A percentile compares a stretch with the other conserved stretches of the same genome.
Evolutionary conservation across 345 rosid genomes (phyloP).

Genomic region (Geranium brycei): DNA sequence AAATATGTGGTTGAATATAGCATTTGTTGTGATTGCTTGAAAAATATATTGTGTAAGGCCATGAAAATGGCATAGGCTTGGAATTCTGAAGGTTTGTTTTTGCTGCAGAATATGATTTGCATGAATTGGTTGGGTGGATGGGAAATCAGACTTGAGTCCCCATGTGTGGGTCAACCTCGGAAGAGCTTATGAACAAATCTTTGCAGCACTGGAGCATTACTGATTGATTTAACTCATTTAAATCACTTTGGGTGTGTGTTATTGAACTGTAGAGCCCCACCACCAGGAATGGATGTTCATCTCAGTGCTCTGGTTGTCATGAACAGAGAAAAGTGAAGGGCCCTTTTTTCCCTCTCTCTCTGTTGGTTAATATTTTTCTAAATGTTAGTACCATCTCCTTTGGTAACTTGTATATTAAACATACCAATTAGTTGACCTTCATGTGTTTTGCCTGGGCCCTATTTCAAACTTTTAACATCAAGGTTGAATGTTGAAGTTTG

Average conservation of each 20-base stretch:
- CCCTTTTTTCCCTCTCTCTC: slow-evolving; percentile 12
- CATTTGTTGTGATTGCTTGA: not conserved
- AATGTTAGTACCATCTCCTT: slow-evolving; percentile 9
- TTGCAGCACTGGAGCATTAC: slow-evolving; percentile 17
- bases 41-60: not conserved
- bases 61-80: slow-evolving; percentile 7
- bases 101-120: slow-evolving; percentile 18
- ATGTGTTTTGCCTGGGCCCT: slow-evolving; percentile 15
- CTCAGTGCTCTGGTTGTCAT: slow-evolving; percentile 20
- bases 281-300: slow-evolving; percentile 23
- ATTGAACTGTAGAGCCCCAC: slow-evolving; percentile 20
- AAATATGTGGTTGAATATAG: slow-evolving; percentile 7
- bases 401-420: slow-evolving; percentile 19
- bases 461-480: slow-evolving; percentile 16
- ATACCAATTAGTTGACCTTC: slow-evolving; percentile 18
- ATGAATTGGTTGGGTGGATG: slow-evolving; percentile 17
- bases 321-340: slow-evolving; percentile 28
- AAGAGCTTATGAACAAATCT: slow-evolving; percentile 18
- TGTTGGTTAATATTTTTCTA: not conserved
- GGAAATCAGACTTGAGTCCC: slow-evolving; percentile 13
- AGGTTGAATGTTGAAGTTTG: slow-evolving; percentile 22
- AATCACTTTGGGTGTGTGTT: slow-evolving; percentile 19
- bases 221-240: slow-evolving; percentile 15
- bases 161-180: slow-evolving; percentile 28
- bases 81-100: slow-evolving; percentile 6